These are phyloP conservation scores for Detonula confervacea DNA, from an alignment of 352 stramenopile genomes.

Conservation along the genomic window DNA sequence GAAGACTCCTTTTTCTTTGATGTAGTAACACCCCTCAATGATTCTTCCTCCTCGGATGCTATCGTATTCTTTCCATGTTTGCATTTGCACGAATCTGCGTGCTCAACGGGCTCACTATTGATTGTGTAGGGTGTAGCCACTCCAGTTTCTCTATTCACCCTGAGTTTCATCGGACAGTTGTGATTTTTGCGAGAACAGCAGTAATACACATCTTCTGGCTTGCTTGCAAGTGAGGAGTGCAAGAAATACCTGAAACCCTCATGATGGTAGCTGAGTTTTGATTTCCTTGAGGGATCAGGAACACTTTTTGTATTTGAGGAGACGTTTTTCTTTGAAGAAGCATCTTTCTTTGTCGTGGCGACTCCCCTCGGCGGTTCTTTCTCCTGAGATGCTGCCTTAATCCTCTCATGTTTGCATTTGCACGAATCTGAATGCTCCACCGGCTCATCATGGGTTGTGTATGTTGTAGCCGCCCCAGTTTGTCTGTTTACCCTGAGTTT, in stretches of 20 bases:
- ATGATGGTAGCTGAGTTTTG: neutral
- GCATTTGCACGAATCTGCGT: neutral
- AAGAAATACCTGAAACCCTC: neutral
- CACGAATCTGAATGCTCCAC: neutral
- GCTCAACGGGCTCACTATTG: no score
- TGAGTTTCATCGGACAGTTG: slow-evolving; percentile 7
- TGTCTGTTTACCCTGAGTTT: neutral
- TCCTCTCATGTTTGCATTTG: neutral
- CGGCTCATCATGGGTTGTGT: neutral
- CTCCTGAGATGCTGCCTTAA: neutral
- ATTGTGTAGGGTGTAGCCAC: neutral
- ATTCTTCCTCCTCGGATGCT: no score
- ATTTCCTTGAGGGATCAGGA: no score
- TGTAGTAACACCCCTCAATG: neutral
- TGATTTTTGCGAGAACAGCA: neutral
- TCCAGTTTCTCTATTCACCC: neutral
- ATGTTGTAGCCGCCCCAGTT: neutral
- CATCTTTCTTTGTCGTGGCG: neutral
- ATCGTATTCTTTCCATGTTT: slow-evolving; percentile 6
- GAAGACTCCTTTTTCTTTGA: no score
- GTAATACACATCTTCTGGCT: slow-evolving; percentile 6
- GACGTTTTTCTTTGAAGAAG: no score
- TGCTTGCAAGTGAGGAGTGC: neutral
- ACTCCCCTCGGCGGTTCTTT: neutral
- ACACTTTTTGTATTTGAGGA: no score